phyloP scores from a whole-genome alignment of 202 grass and related monocot genomes.

The Schoenoplectus tabernaemontani region DNA sequence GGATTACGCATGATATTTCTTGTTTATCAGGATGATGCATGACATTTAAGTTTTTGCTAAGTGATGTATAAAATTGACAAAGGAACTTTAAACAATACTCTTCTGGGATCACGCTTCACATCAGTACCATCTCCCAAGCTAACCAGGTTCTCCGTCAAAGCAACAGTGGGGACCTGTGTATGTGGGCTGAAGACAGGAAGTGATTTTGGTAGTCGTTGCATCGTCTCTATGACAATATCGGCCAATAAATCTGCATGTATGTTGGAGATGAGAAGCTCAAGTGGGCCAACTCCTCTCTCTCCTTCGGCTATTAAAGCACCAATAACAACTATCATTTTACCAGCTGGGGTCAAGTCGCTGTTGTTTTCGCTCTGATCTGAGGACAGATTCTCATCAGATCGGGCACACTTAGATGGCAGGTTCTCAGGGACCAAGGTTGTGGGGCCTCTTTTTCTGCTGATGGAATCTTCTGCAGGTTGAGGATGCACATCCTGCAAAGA shows the following conservation, averaged over 20 bases:
- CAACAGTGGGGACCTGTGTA: not conserved
- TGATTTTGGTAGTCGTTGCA: conserved; percentile 72
- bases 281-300: conserved; percentile 92
- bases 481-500: conserved; percentile 2
- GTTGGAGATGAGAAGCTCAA: conserved; percentile 82
- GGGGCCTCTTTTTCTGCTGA: conserved; percentile 12
- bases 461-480: not conserved
- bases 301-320: conserved; percentile 97
- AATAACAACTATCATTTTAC: conserved; percentile 98
- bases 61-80: not conserved
- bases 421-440: not conserved
- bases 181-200: conserved; percentile 10
- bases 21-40: not conserved
- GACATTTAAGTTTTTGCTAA: not conserved
- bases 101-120: conserved; percentile 86
- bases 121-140: conserved; percentile 38
- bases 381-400: not conserved
- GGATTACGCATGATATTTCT: not conserved
- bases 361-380: conserved; percentile 19
- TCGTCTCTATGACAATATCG: conserved; percentile 99
- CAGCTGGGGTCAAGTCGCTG: conserved; percentile 67
- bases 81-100: conserved; percentile 48
- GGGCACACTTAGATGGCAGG: conserved; percentile 1
- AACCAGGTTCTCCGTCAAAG: conserved; percentile 14
- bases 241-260: conserved; percentile 91